A percentile compares a stretch with the other conserved stretches of the same genome.
Evolutionary conservation across 2,329 filamentous ascomycete species (phyloP).

Genomic region (Fusarium proliferatum): DNA sequence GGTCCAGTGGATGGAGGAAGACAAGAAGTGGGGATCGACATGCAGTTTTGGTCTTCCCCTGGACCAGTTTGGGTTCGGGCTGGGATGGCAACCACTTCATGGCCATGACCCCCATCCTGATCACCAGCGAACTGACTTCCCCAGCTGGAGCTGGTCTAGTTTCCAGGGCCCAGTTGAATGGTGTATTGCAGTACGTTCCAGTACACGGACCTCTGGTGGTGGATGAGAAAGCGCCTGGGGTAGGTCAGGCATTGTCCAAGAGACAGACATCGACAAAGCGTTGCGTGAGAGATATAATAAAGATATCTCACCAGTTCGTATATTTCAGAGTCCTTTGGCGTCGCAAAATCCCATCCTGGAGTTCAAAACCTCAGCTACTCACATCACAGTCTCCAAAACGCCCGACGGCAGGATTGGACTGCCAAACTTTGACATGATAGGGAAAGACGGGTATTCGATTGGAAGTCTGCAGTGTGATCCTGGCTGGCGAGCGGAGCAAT

Average conservation of each 20-base stretch:
- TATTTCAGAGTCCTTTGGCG: accelerated
- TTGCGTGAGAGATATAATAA: neutral
- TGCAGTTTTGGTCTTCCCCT: neutral
- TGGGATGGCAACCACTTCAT: neutral
- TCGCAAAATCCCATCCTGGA: accelerated
- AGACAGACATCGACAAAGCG: neutral
- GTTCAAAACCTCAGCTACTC: neutral
- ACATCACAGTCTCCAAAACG: neutral
- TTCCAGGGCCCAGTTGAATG: neutral
- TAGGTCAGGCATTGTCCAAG: neutral
- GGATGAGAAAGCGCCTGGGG: neutral
- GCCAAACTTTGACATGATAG: neutral
- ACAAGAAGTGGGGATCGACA: neutral
- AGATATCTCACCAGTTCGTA: neutral
- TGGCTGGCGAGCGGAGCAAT: neutral
- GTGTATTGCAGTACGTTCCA: neutral
- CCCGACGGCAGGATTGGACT: neutral
- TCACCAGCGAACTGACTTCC: neutral
- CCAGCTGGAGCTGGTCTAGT: neutral
- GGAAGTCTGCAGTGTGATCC: neutral
- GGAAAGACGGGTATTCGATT: accelerated
- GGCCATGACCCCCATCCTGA: neutral
- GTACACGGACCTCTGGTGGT: neutral
- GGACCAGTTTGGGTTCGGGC: neutral
- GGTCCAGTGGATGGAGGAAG: neutral